phyloP scores from a whole-genome alignment of 768 basidiomycete genomes.

The Mycena metata region DNA sequence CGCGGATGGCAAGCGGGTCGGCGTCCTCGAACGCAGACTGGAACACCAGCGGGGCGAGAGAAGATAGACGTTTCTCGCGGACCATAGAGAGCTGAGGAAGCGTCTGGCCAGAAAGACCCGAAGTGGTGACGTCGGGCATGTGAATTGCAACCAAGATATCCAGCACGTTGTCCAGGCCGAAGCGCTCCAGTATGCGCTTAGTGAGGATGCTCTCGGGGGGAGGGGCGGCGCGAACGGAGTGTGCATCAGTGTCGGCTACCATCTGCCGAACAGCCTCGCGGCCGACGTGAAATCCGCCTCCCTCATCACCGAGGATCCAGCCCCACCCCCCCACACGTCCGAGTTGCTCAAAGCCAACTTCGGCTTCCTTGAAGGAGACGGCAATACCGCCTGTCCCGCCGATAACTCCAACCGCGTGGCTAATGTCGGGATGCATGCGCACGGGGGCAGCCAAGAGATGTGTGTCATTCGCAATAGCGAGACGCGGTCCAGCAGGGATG shows the following conservation, averaged over 20 bases:
- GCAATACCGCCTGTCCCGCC: constrained; percentile 87
- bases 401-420: constrained; percentile 78
- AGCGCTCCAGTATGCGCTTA: constrained; percentile 63
- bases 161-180: constrained; percentile 68
- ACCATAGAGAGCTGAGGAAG: constrained; percentile 51
- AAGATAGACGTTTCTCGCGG: constrained; percentile 82
- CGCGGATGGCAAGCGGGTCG: constrained; percentile 74
- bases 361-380: constrained; percentile 68
- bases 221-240: constrained; percentile 54
- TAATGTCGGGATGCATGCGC: constrained; percentile 68
- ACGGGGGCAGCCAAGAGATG: constrained; percentile 88
- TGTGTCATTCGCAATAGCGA: constrained; percentile 85
- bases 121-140: constrained; percentile 64
- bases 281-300: constrained; percentile 85
- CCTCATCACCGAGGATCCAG: constrained; percentile 89
- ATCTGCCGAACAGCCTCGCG: constrained; percentile 81
- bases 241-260: constrained; percentile 65
- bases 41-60: constrained; percentile 84
- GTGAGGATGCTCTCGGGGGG: constrained; percentile 56
- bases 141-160: constrained; percentile 79
- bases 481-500: constrained; percentile 65
- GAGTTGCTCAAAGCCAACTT: constrained; percentile 66
- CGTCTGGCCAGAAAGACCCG: constrained; percentile 37
- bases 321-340: constrained; percentile 86
- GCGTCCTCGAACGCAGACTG: constrained; percentile 76